Evolutionary conservation across 2,329 filamentous ascomycete genomes (phyloP).

Genomic region (Apiospora malaysiana): DNA sequence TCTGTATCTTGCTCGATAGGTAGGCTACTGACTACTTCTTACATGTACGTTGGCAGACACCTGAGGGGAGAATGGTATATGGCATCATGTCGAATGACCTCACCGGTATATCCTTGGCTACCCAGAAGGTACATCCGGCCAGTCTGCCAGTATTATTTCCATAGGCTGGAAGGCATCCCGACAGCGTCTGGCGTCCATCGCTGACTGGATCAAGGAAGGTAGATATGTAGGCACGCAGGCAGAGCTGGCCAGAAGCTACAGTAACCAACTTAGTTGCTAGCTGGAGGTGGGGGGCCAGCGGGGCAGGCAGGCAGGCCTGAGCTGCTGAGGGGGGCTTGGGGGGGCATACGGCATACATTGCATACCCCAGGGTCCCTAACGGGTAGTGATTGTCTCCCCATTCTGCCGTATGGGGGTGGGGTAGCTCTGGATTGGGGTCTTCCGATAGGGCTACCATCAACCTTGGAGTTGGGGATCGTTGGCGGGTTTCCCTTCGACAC

Average conservation of each 20-base stretch:
- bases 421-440: neutral
- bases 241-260: neutral
- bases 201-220: neutral
- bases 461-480: neutral
- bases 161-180: neutral
- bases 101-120: neutral
- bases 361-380: neutral
- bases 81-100: conserved; percentile 16
- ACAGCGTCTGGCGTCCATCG: neutral
- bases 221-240: too few species aligned
- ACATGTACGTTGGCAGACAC: conserved; percentile 15
- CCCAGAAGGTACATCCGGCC: neutral
- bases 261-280: too few species aligned
- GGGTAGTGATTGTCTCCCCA: conserved; percentile 1
- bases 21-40: neutral
- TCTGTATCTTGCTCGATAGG: neutral
- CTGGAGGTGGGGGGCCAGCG: conserved; percentile 7
- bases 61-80: neutral
- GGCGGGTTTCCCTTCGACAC: neutral
- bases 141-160: neutral
- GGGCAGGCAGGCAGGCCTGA: neutral
- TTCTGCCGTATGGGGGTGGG: conserved; percentile 2
- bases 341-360: neutral
- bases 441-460: conserved; percentile 9
- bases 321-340: too few species aligned